phyloP scores from a whole-genome alignment of 164 flowering plant species.

The Aristolochia fimbriata region DNA sequence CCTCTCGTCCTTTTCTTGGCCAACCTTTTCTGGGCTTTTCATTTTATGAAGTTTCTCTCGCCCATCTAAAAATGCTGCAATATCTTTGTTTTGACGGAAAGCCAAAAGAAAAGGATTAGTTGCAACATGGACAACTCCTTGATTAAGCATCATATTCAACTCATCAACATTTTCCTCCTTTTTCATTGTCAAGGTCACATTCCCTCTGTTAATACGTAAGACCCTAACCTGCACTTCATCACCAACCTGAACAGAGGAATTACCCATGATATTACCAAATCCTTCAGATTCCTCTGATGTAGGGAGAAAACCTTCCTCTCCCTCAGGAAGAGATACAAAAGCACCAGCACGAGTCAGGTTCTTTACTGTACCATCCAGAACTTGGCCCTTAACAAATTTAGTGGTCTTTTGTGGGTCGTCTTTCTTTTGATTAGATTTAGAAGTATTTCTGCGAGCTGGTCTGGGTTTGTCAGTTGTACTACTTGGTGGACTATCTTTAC shows the following conservation, averaged over 20 bases:
- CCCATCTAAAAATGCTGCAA: slow-evolving; percentile 70
- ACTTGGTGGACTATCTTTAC: slow-evolving; percentile 26
- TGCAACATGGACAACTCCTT: slow-evolving; percentile 53
- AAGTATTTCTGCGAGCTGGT: slow-evolving; percentile 28
- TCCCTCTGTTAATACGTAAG: slow-evolving; percentile 61
- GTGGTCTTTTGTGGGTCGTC: slow-evolving; percentile 38
- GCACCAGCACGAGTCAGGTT: slow-evolving; percentile 68
- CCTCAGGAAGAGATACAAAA: slow-evolving; percentile 81
- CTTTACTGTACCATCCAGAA: slow-evolving; percentile 79
- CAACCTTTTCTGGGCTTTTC: slow-evolving; percentile 15
- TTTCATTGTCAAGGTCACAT: slow-evolving; percentile 82
- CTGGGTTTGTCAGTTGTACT: slow-evolving; percentile 29
- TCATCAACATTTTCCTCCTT: slow-evolving; percentile 42
- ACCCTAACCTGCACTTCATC: slow-evolving; percentile 82
- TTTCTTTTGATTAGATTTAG: slow-evolving; percentile 27
- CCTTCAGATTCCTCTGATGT: slow-evolving; percentile 64
- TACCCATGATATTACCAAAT: slow-evolving; percentile 43
- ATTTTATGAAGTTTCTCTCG: slow-evolving; percentile 34
- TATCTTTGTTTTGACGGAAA: slow-evolving; percentile 67
- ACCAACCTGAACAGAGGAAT: slow-evolving; percentile 57
- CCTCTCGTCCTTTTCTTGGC: slow-evolving; percentile 9
- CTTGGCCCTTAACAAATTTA: slow-evolving; percentile 72
- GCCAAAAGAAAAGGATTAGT: slow-evolving; percentile 88
- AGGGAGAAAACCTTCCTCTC: slow-evolving; percentile 93
- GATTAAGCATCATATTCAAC: slow-evolving; percentile 22